A percentile compares a stretch with the other conserved stretches of the same genome.
Conservation (phyloP, 257 asterid species). For the Solanum chilense region DNA sequence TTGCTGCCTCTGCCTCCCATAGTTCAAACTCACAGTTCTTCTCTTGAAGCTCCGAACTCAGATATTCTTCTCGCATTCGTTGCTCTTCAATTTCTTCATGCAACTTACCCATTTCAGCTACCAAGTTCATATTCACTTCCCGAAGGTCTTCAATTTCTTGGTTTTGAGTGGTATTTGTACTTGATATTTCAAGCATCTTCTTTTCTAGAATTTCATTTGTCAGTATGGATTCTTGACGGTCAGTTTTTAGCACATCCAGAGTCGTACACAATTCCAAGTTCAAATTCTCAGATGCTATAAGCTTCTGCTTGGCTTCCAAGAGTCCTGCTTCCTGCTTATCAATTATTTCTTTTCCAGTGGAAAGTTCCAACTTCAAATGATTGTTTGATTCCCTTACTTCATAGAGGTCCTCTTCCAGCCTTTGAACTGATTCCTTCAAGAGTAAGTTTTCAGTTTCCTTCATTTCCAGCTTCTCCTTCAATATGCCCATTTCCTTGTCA, state of each 20-base stretch:
- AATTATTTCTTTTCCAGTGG: slow-evolving; percentile 22
- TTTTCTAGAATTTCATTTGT: slow-evolving; percentile 34
- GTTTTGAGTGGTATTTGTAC: slow-evolving; percentile 32
- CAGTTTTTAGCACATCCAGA: slow-evolving; percentile 36
- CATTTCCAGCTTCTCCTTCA: slow-evolving; percentile 44
- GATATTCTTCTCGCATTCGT: slow-evolving; percentile 36
- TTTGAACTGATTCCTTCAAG: slow-evolving; percentile 43
- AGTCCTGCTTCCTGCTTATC: slow-evolving; percentile 38
- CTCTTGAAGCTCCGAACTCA: slow-evolving; percentile 47
- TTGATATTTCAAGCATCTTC: slow-evolving; percentile 33
- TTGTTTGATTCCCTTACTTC: slow-evolving; percentile 31
- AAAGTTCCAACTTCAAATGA: slow-evolving; percentile 34
- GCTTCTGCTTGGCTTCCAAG: slow-evolving; percentile 42
- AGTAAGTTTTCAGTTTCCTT: slow-evolving; percentile 43
- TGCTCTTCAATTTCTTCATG: slow-evolving; percentile 55
- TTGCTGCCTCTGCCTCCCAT: slow-evolving; percentile 81
- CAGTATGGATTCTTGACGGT: slow-evolving; percentile 30
- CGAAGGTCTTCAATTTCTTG: slow-evolving; percentile 48
- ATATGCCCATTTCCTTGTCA: slow-evolving; percentile 30
- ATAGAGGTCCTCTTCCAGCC: slow-evolving; percentile 45
- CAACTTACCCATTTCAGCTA: slow-evolving; percentile 40
- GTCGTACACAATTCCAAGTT: slow-evolving; percentile 35
- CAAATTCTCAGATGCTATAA: slow-evolving; percentile 40
- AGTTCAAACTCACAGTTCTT: slow-evolving; percentile 54
- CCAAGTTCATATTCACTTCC: slow-evolving; percentile 33